Evolutionary conservation across 257 asterid genomes (phyloP), one percentile per base, ranked within the genome.

Genomic region (Nicotiana noctiflora): DNA sequence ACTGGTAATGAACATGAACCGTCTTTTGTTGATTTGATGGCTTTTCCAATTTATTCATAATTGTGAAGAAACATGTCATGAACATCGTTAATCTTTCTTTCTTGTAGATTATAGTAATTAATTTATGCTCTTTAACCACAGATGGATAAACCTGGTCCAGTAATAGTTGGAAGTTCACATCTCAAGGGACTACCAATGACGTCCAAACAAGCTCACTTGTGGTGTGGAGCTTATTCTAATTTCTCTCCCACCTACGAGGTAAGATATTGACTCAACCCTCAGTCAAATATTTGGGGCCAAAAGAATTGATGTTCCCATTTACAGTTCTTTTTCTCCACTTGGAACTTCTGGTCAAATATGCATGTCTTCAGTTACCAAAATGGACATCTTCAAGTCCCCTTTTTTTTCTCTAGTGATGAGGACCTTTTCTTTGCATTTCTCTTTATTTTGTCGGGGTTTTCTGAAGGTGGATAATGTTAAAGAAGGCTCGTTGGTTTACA

Each of bases 111-210:
- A 40, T 72, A 49, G 15, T 74, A 49, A 74, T 70, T 25, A 15
- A 18, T 53, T 44, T 31, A 27, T 60, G 25, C 29, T 40, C 72
- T 8, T 55, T 14, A 14, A 75, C 18, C 32, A 25, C 83, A 87
- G 90, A 75, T 83, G 75, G 87, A 87, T 46, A 77, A 53, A 65
- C 65, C 80, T 63, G 59, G 55, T 76, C 25, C 85, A 32, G 76
- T 83, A 49, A 19, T 70, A n/a, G 79, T 40, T 75, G 81, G 37
- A 56, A 64, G 82, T 64, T 84, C 84, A 78, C 82, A 85, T 62
- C 86, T 76, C 49, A 87, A 84, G 81, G 89, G 77, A 70, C 83
- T 75, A 29, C 86, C 86, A 55, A 19, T 79, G 83, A 49, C 83
- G 66, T 80, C 87, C 4, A 83, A 82, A 18, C 87, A 82, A 55